Evolutionary conservation across 2,329 filamentous ascomycete species (phyloP).

Genomic region (Aspergillus clavatus): DNA sequence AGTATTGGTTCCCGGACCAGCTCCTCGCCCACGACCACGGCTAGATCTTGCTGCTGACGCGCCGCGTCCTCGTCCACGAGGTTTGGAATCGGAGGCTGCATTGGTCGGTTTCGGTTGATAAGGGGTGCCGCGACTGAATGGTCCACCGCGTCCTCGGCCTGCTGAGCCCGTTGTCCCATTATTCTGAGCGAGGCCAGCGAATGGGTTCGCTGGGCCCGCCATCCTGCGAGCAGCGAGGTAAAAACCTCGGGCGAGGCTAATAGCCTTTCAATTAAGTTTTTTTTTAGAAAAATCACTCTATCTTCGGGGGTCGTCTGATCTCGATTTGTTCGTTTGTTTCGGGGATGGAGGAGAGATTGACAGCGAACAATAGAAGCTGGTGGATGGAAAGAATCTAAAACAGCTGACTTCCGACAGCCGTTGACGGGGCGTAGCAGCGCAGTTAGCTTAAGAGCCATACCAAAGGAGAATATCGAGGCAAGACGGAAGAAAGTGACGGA

Average conservation of each 20-base stretch:
- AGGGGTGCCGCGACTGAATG: conserved; percentile 10
- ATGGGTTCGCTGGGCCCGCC: conserved; percentile 29
- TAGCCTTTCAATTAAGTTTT: conserved; percentile 7
- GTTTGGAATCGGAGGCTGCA: conserved; percentile 12
- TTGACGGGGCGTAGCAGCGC: neutral
- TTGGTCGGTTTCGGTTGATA: conserved; percentile 16
- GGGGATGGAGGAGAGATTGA: neutral
- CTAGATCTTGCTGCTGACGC: conserved; percentile 8
- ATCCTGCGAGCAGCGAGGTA: conserved; percentile 26
- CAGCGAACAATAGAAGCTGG: neutral
- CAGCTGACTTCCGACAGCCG: neutral
- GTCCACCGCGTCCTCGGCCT: conserved; percentile 25
- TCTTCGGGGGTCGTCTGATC: neutral
- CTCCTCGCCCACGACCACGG: conserved; percentile 20
- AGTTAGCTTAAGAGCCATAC: neutral
- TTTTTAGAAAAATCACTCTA: neutral
- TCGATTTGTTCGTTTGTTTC: neutral
- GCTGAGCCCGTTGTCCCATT: conserved; percentile 20
- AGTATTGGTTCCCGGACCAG: conserved; percentile 9
- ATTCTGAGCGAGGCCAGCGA: conserved; percentile 23
- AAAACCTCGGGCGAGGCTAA: conserved; percentile 15
- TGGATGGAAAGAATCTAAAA: neutral
- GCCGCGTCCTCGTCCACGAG: conserved; percentile 21
- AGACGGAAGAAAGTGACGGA: neutral
- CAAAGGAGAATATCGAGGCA: neutral